Conservation (phyloP, 1,284 basidiomycete species). For the Sutorius eximius region DNA sequence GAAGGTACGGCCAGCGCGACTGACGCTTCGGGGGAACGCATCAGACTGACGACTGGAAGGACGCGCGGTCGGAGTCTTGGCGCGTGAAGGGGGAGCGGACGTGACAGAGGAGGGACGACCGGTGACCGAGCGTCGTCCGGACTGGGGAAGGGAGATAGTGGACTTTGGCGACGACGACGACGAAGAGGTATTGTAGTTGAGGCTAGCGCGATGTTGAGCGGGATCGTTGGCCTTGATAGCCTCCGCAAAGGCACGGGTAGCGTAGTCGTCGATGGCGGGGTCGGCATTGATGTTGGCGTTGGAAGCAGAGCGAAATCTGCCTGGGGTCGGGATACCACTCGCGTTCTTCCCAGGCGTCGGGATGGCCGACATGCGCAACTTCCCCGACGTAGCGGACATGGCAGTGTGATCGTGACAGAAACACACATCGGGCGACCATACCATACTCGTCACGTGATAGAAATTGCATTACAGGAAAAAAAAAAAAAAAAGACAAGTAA, state of each 20-base stretch:
- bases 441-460: constrained; percentile 24
- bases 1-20: constrained; percentile 49
- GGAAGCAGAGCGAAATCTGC: constrained; percentile 66
- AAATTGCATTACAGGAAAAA: constrained; percentile 9
- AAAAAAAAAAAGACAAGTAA: constrained; percentile 15
- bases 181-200: constrained; percentile 42
- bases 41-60: constrained; percentile 67
- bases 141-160: constrained; percentile 27
- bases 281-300: constrained; percentile 40
- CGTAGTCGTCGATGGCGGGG: constrained; percentile 49
- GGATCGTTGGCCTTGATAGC: constrained; percentile 79
- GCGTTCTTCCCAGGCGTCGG: constrained; percentile 56
- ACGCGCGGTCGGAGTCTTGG: constrained; percentile 56
- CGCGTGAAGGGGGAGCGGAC: constrained; percentile 42
- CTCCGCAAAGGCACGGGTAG: constrained; percentile 68
- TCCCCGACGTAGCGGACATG: constrained; percentile 53
- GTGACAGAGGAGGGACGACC: constrained; percentile 51
- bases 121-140: constrained; percentile 42
- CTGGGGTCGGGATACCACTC: constrained; percentile 67
- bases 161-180: constrained; percentile 49
- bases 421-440: background rate
- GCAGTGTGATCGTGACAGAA: background rate
- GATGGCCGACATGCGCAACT: constrained; percentile 54
- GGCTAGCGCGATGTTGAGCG: constrained; percentile 54
- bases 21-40: constrained; percentile 44